These are phyloP conservation scores for Piedraia hortae DNA, from an alignment of 2,329 filamentous ascomycete species.

Conservation along the genomic window DNA sequence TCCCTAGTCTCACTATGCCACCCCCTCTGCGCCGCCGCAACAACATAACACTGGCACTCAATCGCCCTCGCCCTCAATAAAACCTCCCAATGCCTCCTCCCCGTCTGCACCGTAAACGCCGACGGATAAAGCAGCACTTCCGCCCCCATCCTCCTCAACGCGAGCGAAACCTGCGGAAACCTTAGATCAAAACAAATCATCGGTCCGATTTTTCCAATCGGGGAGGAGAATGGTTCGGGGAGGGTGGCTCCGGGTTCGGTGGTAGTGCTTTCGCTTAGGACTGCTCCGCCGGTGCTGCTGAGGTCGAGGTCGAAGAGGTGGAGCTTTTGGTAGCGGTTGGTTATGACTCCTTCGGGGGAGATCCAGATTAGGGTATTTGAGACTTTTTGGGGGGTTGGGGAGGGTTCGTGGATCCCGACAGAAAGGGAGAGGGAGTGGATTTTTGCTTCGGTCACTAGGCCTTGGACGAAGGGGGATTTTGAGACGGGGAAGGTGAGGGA, in stretches of 20 bases:
- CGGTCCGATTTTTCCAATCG: slow-evolving; percentile 47
- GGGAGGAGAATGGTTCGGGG: slow-evolving; percentile 40
- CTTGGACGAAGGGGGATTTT: slow-evolving; percentile 45
- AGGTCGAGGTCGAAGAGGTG: slow-evolving; percentile 56
- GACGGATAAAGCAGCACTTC: slow-evolving; percentile 67
- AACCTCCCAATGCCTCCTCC: slow-evolving; percentile 60
- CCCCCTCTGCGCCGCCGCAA: slow-evolving; percentile 63
- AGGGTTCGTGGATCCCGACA: slow-evolving; percentile 65
- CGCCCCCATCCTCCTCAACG: slow-evolving; percentile 36
- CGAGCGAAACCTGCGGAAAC: slow-evolving; percentile 48
- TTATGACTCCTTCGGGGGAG: slow-evolving; percentile 28
- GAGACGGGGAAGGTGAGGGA: slow-evolving; percentile 39
- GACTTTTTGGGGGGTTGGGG: slow-evolving; percentile 22
- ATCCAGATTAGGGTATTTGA: slow-evolving; percentile 43
- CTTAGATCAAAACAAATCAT: slow-evolving; percentile 80
- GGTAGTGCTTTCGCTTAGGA: slow-evolving; percentile 34
- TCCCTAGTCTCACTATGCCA: slow-evolving; percentile 44
- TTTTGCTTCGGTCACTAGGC: slow-evolving; percentile 41
- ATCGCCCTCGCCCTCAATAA: slow-evolving; percentile 58
- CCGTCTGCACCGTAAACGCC: slow-evolving; percentile 60
- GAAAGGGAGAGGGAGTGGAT: slow-evolving; percentile 41
- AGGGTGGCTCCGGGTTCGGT: slow-evolving; percentile 41
- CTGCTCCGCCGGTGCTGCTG: slow-evolving; percentile 25
- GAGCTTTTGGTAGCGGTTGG: slow-evolving; percentile 54
- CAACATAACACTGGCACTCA: slow-evolving; percentile 65